Evolutionary conservation across 2,329 filamentous ascomycete genomes (phyloP).

Genomic region (Aureobasidium sp.): DNA sequence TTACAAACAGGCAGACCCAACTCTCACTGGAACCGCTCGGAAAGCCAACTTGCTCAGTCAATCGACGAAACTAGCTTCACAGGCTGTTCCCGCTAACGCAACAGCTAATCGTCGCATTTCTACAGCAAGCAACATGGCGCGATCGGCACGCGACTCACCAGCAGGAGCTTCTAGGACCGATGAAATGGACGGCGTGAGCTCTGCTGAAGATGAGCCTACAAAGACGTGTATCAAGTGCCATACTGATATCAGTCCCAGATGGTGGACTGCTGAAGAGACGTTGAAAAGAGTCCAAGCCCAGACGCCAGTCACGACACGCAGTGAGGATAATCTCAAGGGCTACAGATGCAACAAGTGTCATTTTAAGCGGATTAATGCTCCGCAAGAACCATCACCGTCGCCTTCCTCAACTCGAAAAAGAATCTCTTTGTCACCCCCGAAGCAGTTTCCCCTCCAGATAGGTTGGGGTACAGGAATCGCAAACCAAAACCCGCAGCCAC

Average conservation of each 20-base stretch:
- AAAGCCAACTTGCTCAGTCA: slow-evolving; percentile 74
- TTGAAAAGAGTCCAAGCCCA: not conserved
- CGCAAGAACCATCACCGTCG: slow-evolving; percentile 22
- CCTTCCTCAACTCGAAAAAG: slow-evolving; percentile 14
- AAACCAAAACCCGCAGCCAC: not conserved
- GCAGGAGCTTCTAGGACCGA: slow-evolving; percentile 24
- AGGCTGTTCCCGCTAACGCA: slow-evolving; percentile 23
- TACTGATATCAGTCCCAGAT: slow-evolving; percentile 62
- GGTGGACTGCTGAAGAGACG: slow-evolving; percentile 26
- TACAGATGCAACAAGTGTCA: slow-evolving; percentile 44
- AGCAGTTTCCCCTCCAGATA: slow-evolving; percentile 21
- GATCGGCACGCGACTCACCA: slow-evolving; percentile 26
- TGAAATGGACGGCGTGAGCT: slow-evolving; percentile 22
- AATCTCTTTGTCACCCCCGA: slow-evolving; percentile 20
- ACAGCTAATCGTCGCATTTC: slow-evolving; percentile 32
- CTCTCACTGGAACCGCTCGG: slow-evolving; percentile 82
- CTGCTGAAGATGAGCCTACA: slow-evolving; percentile 25
- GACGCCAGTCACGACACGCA: not conserved
- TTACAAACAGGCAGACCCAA: slow-evolving; percentile 90
- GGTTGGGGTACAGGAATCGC: slow-evolving; percentile 13
- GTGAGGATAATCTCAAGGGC: slow-evolving; percentile 15
- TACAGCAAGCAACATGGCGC: slow-evolving; percentile 25
- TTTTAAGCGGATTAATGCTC: slow-evolving; percentile 35
- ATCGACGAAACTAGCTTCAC: slow-evolving; percentile 48
- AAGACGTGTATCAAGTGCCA: slow-evolving; percentile 38